Base-by-base conservation (phyloP, 257 asterid species). In the Ehretia macrophylla region DNA sequence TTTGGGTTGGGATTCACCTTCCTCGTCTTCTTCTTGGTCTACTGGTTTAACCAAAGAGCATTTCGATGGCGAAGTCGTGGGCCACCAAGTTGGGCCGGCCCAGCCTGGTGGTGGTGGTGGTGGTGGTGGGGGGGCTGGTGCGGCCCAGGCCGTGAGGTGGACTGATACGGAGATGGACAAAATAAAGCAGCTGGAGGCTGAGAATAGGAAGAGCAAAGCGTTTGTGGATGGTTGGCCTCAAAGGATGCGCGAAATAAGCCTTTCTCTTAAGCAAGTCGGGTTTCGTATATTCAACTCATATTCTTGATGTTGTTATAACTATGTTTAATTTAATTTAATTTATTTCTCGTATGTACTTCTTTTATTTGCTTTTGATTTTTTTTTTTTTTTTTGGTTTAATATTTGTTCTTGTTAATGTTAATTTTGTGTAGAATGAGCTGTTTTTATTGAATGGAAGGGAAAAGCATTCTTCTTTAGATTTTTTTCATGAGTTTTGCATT, bases 1-100 rank as follows among this genome's bases (percentile, higher is more conserved):
- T 42, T 42, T 82, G 68, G 85, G 83, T n/a, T 91, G 98, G 98
- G 95, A 82, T 18, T 52, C 10, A 6, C 85, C 73, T 14, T 47
- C 75, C 16, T 78, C 85, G 20, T 77, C 96, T 27, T 27, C n/a
- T 14, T 71, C 77, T 32, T 92, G 99, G 99, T 82, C 95, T 32
- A 83, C 95, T 42, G 97, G 99, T 37, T 67, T 88, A 13, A 88
- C 99, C 18, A 84, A 75, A 67, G 97, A 88, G 66, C 95, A 92
- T 74, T 88, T 88, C 59, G 96, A 79, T 47, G 99, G 99, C 16
- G 91, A 86, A 70, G 83, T 62, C 5, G 73, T 92, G 18, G 99
- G 99, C 44, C 72, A 81, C 60, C 83, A 68, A 65, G 67, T 83
- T 61, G 63, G 14, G 16, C 57, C 5, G 10, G 57, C 38, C 32